Conservation (phyloP, 2,329 filamentous ascomycete species). For the Teratosphaeria pseudoeucalypti region DNA sequence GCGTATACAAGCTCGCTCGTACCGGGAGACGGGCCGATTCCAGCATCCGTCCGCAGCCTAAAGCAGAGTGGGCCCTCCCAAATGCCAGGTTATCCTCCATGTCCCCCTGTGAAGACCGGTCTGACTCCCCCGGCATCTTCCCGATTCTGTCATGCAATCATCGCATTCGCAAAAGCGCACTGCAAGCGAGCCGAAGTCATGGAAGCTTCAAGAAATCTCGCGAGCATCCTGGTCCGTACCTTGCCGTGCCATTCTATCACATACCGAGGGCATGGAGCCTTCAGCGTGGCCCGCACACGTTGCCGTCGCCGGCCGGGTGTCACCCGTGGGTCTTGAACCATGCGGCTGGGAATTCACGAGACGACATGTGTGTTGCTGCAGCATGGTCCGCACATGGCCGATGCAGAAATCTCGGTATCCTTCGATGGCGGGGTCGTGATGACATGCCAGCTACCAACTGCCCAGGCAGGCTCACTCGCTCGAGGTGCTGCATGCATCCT, state of each 20-base stretch:
- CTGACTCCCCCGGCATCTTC: no score
- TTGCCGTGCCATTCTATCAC: neutral
- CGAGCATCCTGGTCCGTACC: no score
- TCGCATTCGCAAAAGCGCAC: no score
- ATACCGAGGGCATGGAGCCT: neutral
- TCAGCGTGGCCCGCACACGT: neutral
- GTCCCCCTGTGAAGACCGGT: no score
- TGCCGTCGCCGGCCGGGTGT: no score
- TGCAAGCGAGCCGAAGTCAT: no score
- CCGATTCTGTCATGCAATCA: no score
- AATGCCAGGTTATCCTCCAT: neutral
- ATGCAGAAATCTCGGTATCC: neutral
- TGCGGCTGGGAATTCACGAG: neutral
- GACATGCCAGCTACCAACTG: neutral
- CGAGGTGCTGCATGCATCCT: neutral
- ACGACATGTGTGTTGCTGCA: neutral
- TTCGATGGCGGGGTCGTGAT: neutral
- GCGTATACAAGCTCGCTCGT: no score
- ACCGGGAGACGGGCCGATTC: no score
- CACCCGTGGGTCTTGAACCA: neutral
- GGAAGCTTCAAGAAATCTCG: no score
- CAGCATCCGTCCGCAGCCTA: neutral
- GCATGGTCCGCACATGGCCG: neutral
- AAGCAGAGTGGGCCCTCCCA: neutral
- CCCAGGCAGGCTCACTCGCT: neutral